Evolutionary conservation across 768 basidiomycete genomes (phyloP), one percentile per base, ranked within the genome.

Genomic region (Podaxis sp.): DNA sequence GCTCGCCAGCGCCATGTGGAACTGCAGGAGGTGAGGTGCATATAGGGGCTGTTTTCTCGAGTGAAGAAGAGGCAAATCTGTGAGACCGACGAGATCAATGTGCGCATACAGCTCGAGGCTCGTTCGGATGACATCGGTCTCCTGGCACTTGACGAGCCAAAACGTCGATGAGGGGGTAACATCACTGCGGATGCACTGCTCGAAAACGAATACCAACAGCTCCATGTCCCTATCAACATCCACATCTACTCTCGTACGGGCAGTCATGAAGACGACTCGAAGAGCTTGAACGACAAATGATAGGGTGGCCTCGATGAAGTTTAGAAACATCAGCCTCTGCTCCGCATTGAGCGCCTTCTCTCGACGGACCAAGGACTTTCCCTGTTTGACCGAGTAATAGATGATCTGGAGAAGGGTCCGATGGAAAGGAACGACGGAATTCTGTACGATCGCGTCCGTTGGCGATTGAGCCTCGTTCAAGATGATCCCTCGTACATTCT

Each of bases 1-100:
- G 63, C 85, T 85, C 15, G 90, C 92, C 19, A 97, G 76, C 0
- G 92, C 85, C 79, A 95, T 89, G 70, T 96, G 94, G 77, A 97
- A 92, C 33, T 89, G 78, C 59, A 97, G 84, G 61, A 96, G 78
- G 68, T 92, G 89, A 0, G 90, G 86, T 0, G 89, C 81, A 69
- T 93, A 93, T 28, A 90, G 74, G 12, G 91, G 84, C 70, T 85
- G 80, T 59, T 87, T 88, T 51, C 85, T 84, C 0, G 82, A 69
- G 22, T 89, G 78, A 17, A 92, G 81, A 11, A 88, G 75, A 1
- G 85, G 77, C 0, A 90, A 72, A 66, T 92, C 88, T 12, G 89
- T 86, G 13, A 88, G 71, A 13, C 92, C 92, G 36, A 83, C 82
- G 4, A 95, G 76, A 67, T 94, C 89, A 33, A 84, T 83, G 61